These are phyloP conservation scores for Isochrysis galbana DNA, from an alignment of 78 protist genomes.

Conservation along the genomic window DNA sequence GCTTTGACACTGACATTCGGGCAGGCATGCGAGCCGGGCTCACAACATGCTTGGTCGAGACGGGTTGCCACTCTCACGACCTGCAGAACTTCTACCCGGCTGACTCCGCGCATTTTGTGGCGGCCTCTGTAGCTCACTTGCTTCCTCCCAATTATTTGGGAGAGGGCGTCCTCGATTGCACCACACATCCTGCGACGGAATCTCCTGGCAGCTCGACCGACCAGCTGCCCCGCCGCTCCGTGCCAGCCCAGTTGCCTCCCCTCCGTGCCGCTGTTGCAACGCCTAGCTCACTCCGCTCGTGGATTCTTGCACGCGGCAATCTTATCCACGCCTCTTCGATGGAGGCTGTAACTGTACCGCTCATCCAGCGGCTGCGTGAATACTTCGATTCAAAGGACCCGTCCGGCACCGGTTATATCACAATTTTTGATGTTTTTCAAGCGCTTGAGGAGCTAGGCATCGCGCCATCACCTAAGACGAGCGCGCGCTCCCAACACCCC, in stretches of 20 bases:
- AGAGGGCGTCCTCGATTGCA: too few species aligned
- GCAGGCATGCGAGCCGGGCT: background rate
- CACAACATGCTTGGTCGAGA: background rate
- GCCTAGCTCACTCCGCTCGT: background rate
- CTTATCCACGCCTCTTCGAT: background rate
- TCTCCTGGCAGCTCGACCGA: too few species aligned
- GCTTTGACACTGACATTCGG: conserved; percentile 7
- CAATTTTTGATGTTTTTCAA: background rate
- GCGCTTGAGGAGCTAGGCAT: background rate
- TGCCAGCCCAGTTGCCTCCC: background rate
- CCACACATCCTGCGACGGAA: too few species aligned
- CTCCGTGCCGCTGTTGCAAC: background rate
- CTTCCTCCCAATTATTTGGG: background rate
- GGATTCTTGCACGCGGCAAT: background rate
- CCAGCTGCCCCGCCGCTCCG: background rate
- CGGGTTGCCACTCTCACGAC: background rate
- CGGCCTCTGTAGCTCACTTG: background rate
- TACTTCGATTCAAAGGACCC: background rate
- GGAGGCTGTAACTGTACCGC: background rate
- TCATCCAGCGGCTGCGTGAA: background rate
- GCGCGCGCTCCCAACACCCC: background rate
- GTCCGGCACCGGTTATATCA: background rate
- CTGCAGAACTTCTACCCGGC: background rate
- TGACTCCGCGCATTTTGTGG: background rate
- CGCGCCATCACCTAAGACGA: background rate